Base-by-base conservation (phyloP, 768 basidiomycete genomes). In the Leccinum uliginosum region DNA sequence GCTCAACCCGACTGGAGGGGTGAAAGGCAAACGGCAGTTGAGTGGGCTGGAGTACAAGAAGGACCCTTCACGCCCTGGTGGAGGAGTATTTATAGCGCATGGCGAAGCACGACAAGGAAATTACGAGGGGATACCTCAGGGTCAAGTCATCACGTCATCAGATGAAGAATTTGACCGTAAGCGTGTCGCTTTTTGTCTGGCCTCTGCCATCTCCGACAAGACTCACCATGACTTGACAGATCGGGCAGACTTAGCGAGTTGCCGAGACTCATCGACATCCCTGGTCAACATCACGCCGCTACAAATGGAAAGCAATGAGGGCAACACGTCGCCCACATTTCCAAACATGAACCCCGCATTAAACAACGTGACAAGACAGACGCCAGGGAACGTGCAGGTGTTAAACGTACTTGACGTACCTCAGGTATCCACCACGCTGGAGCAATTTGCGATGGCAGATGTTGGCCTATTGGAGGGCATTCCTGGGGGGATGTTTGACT, bases 401-500 rank as follows among this genome's bases (percentile, higher is more conserved):
- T 82, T 91, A 81, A 91, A 91, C 65, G 75, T 85, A 23, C 74
- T 91, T 23, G 89, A 90, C 63, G 80, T 76, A 3, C 78, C 81
- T 23, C 81, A 81, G 61, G 76, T 80, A 43, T 76, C 74, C 15
- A 78, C 76, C 56, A 77, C 78, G 21, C 69, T 89, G 60, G 82
- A 85, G 53, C 85, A 87, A 55, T 80, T 83, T 64, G 83, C 84
- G 30, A 76, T 84, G 75, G 80, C 82, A 19, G 87, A 90, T 67
- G 81, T 73, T 57, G 85, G 82, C 17, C 80, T 88, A 54, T 73
- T 93, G 69, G 88, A 91, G 58, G 89, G 89, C 1, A 83, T 93
- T 52, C 91, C 91, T 44, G 86, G 85, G 4, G 80, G 82, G 19
- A 91, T 93, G 89, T 93, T 91, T 71, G 89, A 92, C 70, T 93